These are phyloP conservation scores for Sequoia sempervirens DNA, from an alignment of 75 land plant genomes.

Conservation along the genomic window DNA sequence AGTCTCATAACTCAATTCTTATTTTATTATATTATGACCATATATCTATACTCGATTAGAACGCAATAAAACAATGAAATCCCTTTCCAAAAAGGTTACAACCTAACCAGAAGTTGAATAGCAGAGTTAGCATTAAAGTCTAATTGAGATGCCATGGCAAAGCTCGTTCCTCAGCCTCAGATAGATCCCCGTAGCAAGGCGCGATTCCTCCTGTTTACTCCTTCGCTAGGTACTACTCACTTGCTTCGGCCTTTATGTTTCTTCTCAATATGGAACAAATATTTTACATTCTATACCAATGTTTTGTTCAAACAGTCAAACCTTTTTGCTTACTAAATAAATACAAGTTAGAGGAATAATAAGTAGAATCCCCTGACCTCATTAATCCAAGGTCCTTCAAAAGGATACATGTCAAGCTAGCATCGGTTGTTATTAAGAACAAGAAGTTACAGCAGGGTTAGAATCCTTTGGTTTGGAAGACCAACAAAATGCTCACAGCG, in stretches of 20 bases:
- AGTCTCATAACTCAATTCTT: no score
- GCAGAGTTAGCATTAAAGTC: neutral
- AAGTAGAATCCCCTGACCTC: neutral
- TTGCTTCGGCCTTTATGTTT: neutral
- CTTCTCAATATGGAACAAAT: neutral
- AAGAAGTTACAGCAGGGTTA: neutral
- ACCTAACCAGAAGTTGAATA: no score
- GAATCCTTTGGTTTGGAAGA: neutral
- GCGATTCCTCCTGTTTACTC: neutral
- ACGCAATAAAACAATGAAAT: no score
- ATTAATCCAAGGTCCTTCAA: neutral
- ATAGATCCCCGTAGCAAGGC: neutral
- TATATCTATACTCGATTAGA: no score
- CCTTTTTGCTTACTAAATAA: neutral
- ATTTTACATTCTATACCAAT: neutral
- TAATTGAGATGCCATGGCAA: neutral
- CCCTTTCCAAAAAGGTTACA: no score
- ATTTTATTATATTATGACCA: no score
- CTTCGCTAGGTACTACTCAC: neutral
- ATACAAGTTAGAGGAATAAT: neutral
- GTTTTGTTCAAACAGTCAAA: neutral
- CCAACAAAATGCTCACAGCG: neutral
- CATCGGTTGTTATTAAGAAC: neutral
- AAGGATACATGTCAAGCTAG: neutral
- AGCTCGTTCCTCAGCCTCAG: neutral